Base-by-base conservation (phyloP, 805 yeast species). In the Candida piceae region DNA sequence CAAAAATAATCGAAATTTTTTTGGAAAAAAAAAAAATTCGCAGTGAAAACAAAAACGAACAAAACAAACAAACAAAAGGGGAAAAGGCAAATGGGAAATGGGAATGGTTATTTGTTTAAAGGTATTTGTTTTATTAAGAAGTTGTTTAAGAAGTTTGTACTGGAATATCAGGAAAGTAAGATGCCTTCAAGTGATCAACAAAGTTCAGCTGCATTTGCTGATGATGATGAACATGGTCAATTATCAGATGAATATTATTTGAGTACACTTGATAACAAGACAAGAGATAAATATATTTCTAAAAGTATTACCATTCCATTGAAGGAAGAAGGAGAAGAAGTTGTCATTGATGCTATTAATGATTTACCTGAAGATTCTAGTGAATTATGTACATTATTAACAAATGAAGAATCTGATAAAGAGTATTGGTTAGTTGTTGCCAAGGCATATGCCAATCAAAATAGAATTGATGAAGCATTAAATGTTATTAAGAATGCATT, bases 281-380 rank as follows among this genome's bases (percentile, higher is more conserved):
- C 45, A 8, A 48, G 45, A 24, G 58, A 58, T 18, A 40, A 42
- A 13, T 55, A 44, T 32, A 40, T 49, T 1, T 44, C 58, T 8
- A 45, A 45, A 12, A 55, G 50, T 31, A 52, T 60, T 12, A 46
- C 62, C 10, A 82, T 90, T 52, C 96, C 95, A 29, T 66, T 87
- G 55, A 71, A 70, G 44, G 82, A 74, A 39, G 79, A 80, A 40
- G 84, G 82, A 50, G 95, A 88, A 62, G 84, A 86, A 43, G 96
- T 90, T 45, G 82, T 86, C 35, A 76, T 93, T 48, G 90, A 88
- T 52, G 70, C 84, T 41, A 74, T 74, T 35, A 78, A 79, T 24
- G 97, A 90, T 53, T 68, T 88, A 39, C 95, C 96, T 4, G 95
- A 85, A 16, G 96, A 90, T 57, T 85, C 96, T 4, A 71, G 77